Base-by-base conservation (phyloP, 495 filamentous ascomycete genomes). In the Annulohypoxylon nitens region DNA sequence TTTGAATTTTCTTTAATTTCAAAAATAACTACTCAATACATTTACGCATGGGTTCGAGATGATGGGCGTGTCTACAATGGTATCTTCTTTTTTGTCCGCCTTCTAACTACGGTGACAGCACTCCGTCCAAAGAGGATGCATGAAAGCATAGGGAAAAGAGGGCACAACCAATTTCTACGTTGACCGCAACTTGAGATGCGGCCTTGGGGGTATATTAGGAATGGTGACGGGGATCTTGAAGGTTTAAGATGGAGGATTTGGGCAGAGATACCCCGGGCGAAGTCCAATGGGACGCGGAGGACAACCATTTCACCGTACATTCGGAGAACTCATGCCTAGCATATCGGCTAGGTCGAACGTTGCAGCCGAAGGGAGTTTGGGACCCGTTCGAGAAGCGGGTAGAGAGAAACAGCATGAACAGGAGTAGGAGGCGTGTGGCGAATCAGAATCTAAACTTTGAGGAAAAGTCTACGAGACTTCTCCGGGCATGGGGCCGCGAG, bases 211-310 rank as follows among this genome's bases (percentile, higher is more conserved):
- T 57, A 60, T 51, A 60, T 64, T 70, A 57, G 67, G 59, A 67
- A 70, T 36, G 62, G 39, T 30, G 48, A 59, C 45, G 69, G 53
- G 39, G 48, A 59, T 54, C 69, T 34, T 36, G 45, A 26, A 47
- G 59, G 59, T 53, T 67, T 41, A 59, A 61, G 67, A 68, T 26
- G 67, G 62, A 59, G 64, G 48, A 51, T 57, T 62, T 71, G 54
- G 64, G 58, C 61, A 76, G 36, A 73, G 70, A 76, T 74, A 74
- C 65, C 69, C 70, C 67, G 54, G 67, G 39, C 53, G 58, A 63
- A 65, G 63, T 54, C 71, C 26, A 62, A 2, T 26, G 62, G 41
- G 59, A 61, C 58, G 53, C 36, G 14, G 59, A 58, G 33, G 54
- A 60, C 37, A 23, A 36, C 39, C 12, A 62, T 63, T 65, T 66